Evolutionary conservation across 805 yeast genomes (phyloP), one percentile per base, ranked within the genome.

Genomic region (Yarrowia sp.): DNA sequence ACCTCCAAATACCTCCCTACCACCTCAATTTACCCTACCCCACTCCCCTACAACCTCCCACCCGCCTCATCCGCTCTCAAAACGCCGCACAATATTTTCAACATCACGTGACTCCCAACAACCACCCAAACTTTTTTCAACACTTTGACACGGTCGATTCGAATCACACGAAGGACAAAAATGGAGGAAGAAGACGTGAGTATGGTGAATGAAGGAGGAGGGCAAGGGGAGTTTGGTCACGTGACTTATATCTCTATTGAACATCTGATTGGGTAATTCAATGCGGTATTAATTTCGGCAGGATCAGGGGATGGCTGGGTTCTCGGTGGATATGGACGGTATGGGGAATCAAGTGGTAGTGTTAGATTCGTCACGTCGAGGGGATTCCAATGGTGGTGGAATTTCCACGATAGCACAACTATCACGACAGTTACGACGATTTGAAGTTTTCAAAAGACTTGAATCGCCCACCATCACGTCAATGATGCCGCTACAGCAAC

Each of bases 141-240:
- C 38, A 17, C 22, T 10, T 9, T 9, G 55, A 48, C 55, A 18
- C 55, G 31, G 41, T 48, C 32, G 55, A 33, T 33, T 48, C 41
- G 32, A 48, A 48, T 9, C 17, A 35, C 55, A 17, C 28, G 17
- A 28, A 35, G 17, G 17, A 48, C 55, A 48, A n/a, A 4, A 22
- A 48, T 48, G 55, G 55, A 48, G 31, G 55, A 48, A 11, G 55
- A 48, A 48, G 55, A 48, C 41, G 55, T 48, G 55, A 48, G 55
- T 48, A 33, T 48, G 18, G 5, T 9, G 15, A 38, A 2, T 8
- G 4, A 31, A 35, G 1, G 17, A 11, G 17, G 32, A 11, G 1
- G 5, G 8, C 15, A n/a, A 3, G 5, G 7, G 11, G 32, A 5
- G 4, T 11, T 9, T 11, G 36, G 3, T 48, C 41, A 17, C 55